Conservation (phyloP, 1,284 basidiomycete genomes). For the Tylopilus orsonianus region DNA sequence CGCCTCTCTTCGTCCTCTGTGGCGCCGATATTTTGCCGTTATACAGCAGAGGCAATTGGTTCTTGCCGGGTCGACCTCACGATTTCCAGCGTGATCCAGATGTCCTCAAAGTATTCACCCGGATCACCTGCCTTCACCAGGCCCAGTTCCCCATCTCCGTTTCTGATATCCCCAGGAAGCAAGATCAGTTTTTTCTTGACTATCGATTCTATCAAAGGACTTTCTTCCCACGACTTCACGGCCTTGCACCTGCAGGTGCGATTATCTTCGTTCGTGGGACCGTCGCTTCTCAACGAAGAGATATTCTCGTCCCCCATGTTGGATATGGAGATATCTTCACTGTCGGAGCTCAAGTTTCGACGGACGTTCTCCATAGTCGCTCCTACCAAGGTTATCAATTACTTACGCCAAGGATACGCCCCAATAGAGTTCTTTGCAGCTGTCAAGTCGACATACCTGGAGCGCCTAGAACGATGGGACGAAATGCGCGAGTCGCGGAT, state of each 20-base stretch:
- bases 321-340: constrained; percentile 69
- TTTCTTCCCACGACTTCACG: constrained; percentile 85
- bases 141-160: constrained; percentile 65
- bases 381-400: constrained; percentile 69
- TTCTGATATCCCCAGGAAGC: constrained; percentile 65
- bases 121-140: constrained; percentile 65
- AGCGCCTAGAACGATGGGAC: constrained; percentile 89
- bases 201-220: constrained; percentile 83
- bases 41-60: constrained; percentile 91
- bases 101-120: constrained; percentile 55
- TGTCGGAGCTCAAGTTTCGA: constrained; percentile 79
- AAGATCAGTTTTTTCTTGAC: constrained; percentile 82
- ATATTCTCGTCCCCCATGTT: constrained; percentile 75
- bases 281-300: constrained; percentile 71
- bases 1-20: constrained; percentile 73
- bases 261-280: constrained; percentile 78
- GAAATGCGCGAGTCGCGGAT: constrained; percentile 74
- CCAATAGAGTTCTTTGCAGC: constrained; percentile 88
- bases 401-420: constrained; percentile 75
- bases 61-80: constrained; percentile 86
- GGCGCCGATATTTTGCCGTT: constrained; percentile 88
- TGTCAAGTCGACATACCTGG: constrained; percentile 77
- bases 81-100: constrained; percentile 66
- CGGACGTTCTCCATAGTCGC: constrained; percentile 78
- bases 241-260: constrained; percentile 83